phyloP scores from a whole-genome alignment of 2,329 filamentous ascomycete genomes.

The Penicillium expansum region DNA sequence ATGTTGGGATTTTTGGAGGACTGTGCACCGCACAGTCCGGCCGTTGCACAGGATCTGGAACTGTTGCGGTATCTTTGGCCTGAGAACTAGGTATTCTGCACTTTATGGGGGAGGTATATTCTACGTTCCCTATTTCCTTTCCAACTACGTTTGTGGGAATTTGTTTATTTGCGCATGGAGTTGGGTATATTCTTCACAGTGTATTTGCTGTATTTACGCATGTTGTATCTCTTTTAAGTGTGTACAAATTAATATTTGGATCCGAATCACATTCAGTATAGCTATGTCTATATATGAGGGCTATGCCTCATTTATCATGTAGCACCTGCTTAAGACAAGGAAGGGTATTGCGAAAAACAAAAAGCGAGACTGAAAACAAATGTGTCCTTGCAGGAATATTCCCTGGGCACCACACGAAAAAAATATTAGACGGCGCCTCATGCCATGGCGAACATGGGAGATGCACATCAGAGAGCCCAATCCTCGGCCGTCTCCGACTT shows the following conservation, averaged over 20 bases:
- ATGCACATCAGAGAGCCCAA: conserved; percentile 64
- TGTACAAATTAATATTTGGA: neutral
- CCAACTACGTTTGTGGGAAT: neutral
- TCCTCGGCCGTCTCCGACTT: conserved; percentile 70
- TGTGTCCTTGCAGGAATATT: neutral
- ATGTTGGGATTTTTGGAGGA: conserved; percentile 43
- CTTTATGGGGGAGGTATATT: neutral
- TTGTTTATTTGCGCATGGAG: conserved; percentile 7
- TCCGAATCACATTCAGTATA: conserved; percentile 1
- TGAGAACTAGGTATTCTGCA: conserved; percentile 5
- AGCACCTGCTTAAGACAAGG: conserved; percentile 2
- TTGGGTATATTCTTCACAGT: neutral
- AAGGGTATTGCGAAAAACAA: conserved; percentile 12
- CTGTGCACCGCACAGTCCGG: conserved; percentile 39
- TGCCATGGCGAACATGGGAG: neutral
- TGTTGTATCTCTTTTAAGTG: neutral
- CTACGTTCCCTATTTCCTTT: neutral
- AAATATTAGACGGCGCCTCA: neutral
- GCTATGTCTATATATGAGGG: conserved; percentile 5
- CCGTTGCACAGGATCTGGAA: conserved; percentile 41
- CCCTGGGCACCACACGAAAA: neutral
- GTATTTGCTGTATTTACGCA: neutral
- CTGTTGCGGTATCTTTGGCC: conserved; percentile 33
- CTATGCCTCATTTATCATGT: neutral
- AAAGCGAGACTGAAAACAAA: neutral